Evolutionary conservation across 2,329 filamentous ascomycete genomes (phyloP).

Genomic region (Colletotrichum sp.): DNA sequence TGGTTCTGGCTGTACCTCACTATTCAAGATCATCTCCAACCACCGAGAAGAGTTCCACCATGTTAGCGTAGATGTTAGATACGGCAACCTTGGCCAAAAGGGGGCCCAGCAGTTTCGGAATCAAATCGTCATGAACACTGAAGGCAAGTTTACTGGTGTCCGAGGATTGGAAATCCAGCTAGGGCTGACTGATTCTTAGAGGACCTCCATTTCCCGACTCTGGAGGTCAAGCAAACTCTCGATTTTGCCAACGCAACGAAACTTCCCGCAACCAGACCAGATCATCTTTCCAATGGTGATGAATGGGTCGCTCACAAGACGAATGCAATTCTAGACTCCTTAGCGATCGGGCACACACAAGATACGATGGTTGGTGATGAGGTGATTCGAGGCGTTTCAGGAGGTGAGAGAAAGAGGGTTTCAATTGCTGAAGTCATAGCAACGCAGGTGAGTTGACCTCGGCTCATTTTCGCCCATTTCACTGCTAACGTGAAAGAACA

Average conservation of each 20-base stretch:
- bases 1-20: conserved; percentile 34
- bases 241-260: conserved; percentile 69
- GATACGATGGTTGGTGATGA: conserved; percentile 72
- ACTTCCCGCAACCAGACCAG: conserved; percentile 63
- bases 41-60: conserved; percentile 28
- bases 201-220: conserved; percentile 71
- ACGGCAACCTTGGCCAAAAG: conserved; percentile 27
- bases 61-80: conserved; percentile 29
- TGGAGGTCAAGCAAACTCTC: conserved; percentile 70
- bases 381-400: conserved; percentile 65
- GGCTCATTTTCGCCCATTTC: not conserved
- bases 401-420: conserved; percentile 74
- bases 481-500: conserved; percentile 45
- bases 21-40: conserved; percentile 33
- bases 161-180: not conserved
- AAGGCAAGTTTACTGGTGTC: conserved; percentile 17
- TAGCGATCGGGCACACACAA: conserved; percentile 72
- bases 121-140: conserved; percentile 35
- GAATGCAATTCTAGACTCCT: conserved; percentile 50
- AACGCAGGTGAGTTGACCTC: conserved; percentile 17
- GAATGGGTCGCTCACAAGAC: conserved; percentile 27
- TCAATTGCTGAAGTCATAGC: conserved; percentile 72
- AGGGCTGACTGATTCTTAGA: conserved; percentile 17
- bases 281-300: conserved; percentile 17
- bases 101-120: conserved; percentile 28